These are phyloP conservation scores for Saccharomycopsis schoenii DNA, from an alignment of 805 yeast species.

Conservation along the genomic window DNA sequence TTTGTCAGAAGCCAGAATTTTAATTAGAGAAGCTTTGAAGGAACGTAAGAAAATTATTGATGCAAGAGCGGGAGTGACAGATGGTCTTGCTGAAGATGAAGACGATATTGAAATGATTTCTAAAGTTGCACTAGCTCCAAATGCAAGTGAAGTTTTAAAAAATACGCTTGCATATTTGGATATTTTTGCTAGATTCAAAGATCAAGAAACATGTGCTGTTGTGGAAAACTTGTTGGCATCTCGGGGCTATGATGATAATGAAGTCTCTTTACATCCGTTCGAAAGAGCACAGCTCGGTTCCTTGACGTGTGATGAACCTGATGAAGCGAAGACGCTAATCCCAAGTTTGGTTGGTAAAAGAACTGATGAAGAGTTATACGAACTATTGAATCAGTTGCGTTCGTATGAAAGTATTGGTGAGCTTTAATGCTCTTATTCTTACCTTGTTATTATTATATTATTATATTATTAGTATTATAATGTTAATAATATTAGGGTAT, in stretches of 20 bases:
- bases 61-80: conserved; percentile 28
- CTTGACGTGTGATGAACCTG: conserved; percentile 90
- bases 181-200: conserved; percentile 82
- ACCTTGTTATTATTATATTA: background rate
- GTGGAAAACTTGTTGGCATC: conserved; percentile 77
- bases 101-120: conserved; percentile 28
- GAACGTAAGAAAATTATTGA: conserved; percentile 54
- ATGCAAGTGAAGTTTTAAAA: conserved; percentile 79
- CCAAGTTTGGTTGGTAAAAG: conserved; percentile 80
- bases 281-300: conserved; percentile 87
- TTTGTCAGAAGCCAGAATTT: conserved; percentile 78
- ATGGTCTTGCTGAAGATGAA: conserved; percentile 26
- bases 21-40: conserved; percentile 81
- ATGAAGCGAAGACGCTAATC: conserved; percentile 88
- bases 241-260: conserved; percentile 50
- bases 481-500: too few species aligned
- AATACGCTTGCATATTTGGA: conserved; percentile 84
- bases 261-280: conserved; percentile 65
- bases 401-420: conserved; percentile 34
- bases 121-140: conserved; percentile 49
- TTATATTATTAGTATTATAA: background rate
- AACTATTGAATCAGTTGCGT: conserved; percentile 78
- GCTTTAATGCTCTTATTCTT: background rate
- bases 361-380: conserved; percentile 78
- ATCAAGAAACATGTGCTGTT: conserved; percentile 85